Percentiles rank a stretch among this genome's conserved stretches.
Evolutionary conservation across 768 basidiomycete species (phyloP).

Genomic region (button mushroom (Agaricus bisporus)): DNA sequence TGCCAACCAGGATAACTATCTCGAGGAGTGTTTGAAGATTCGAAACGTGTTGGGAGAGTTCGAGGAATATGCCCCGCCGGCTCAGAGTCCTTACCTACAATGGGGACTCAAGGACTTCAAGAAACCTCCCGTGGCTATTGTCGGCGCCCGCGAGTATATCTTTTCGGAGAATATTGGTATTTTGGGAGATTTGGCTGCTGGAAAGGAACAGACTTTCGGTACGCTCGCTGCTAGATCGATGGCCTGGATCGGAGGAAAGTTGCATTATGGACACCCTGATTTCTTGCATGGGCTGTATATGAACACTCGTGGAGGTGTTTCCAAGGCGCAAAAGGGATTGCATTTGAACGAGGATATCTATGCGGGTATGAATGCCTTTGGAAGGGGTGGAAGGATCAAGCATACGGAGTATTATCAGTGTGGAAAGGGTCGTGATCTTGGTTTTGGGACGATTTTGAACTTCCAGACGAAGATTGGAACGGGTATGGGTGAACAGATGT

Average conservation of each 20-base stretch:
- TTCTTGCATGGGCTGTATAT: slow-evolving; percentile 97
- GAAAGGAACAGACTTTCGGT: slow-evolving; percentile 99
- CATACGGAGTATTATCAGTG: slow-evolving; percentile 99
- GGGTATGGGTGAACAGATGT: slow-evolving; percentile 99
- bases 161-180: slow-evolving; percentile 99
- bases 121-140: slow-evolving; percentile 88
- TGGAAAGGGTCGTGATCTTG: slow-evolving; percentile 97
- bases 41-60: slow-evolving; percentile 97
- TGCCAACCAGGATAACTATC: slow-evolving; percentile 99
- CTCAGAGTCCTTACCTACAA: slow-evolving; percentile 87
- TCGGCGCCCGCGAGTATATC: slow-evolving; percentile 98
- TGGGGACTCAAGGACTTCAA: slow-evolving; percentile 88
- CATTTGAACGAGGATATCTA: slow-evolving; percentile 99
- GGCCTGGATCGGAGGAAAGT: slow-evolving; percentile 97
- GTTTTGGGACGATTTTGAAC: slow-evolving; percentile 97
- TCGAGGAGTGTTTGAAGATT: slow-evolving; percentile 99
- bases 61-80: slow-evolving; percentile 83
- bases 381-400: slow-evolving; percentile 95
- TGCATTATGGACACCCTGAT: slow-evolving; percentile 99
- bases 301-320: slow-evolving; percentile 96
- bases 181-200: slow-evolving; percentile 95
- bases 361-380: slow-evolving; percentile 97
- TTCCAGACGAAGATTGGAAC: slow-evolving; percentile 99
- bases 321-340: slow-evolving; percentile 99
- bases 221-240: slow-evolving; percentile 93